These are phyloP conservation scores for Fagopyrum esculentum DNA, from an alignment of 148 eudicot species.

Conservation along the genomic window DNA sequence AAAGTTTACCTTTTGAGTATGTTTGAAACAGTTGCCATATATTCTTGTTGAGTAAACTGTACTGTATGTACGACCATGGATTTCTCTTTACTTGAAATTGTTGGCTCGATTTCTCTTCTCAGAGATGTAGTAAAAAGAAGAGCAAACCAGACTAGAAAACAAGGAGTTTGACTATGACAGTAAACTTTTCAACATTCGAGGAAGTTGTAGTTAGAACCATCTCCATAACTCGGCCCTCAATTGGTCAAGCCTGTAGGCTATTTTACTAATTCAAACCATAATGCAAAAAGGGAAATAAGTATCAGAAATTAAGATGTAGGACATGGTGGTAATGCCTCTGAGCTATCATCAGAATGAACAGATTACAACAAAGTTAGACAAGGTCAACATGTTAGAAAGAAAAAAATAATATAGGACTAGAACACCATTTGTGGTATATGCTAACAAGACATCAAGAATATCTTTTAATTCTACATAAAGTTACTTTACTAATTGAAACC, in stretches of 20 bases:
- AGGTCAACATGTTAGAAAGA: background rate
- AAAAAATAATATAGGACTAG: background rate
- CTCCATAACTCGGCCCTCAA: conserved; percentile 95
- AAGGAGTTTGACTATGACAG: conserved; percentile 78
- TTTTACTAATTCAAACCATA: background rate
- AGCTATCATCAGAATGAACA: background rate
- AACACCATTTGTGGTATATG: background rate
- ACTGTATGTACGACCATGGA: too few species aligned
- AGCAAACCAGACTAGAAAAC: conserved; percentile 80
- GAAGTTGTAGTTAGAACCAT: conserved; percentile 90
- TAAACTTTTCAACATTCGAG: conserved; percentile 74
- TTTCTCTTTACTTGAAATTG: too few species aligned
- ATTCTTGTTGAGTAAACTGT: too few species aligned
- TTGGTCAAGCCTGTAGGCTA: conserved; percentile 82
- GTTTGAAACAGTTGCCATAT: too few species aligned
- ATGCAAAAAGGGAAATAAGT: background rate
- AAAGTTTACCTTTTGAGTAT: too few species aligned
- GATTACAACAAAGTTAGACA: background rate
- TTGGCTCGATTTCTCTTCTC: too few species aligned
- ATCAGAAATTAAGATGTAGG: conserved; percentile 10
- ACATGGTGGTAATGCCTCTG: conserved; percentile 6
- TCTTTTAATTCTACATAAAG: background rate
- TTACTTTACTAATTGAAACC: background rate
- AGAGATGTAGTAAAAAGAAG: background rate
- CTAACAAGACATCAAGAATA: background rate